These are phyloP conservation scores for Podospora fimiseda DNA, from an alignment of 495 filamentous ascomycete species.

Conservation along the genomic window DNA sequence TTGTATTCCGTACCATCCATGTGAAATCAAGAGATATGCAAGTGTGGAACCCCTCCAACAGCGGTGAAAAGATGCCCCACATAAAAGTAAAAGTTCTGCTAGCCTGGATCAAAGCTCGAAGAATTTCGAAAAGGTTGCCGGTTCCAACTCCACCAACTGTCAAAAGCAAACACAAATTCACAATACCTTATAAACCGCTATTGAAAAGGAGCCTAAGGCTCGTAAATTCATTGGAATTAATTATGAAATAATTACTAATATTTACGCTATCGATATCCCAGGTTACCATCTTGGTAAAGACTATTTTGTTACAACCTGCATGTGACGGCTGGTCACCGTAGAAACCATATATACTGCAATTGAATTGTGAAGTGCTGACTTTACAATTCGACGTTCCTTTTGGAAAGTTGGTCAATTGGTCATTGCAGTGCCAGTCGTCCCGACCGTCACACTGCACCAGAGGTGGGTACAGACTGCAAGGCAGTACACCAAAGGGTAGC, in stretches of 20 bases:
- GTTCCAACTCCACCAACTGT: slow-evolving; percentile 16
- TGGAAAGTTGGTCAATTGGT: too few species aligned
- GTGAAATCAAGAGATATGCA: neutral
- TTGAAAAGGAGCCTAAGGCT: slow-evolving; percentile 31
- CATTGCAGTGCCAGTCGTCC: too few species aligned
- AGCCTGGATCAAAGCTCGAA: slow-evolving; percentile 6
- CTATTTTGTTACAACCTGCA: too few species aligned
- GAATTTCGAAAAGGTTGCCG: slow-evolving; percentile 15
- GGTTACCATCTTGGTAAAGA: slow-evolving; percentile 87
- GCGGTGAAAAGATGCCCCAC: slow-evolving; percentile 24
- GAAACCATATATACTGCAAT: too few species aligned
- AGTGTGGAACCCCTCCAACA: slow-evolving; percentile 8
- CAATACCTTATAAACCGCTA: slow-evolving; percentile 39
- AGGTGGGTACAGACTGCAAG: too few species aligned
- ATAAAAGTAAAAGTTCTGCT: slow-evolving; percentile 30
- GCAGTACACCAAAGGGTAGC: too few species aligned
- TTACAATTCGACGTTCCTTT: too few species aligned
- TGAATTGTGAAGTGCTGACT: too few species aligned
- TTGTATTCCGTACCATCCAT: too few species aligned
- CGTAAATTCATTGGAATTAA: slow-evolving; percentile 67
- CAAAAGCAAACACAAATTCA: slow-evolving; percentile 12
- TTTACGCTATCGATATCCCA: slow-evolving; percentile 83
- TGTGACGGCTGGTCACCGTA: too few species aligned
- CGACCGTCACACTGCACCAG: too few species aligned
- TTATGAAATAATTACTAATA: slow-evolving; percentile 80